phyloP scores from a whole-genome alignment of 2,329 filamentous ascomycete genomes.

The Chrysosporium queenslandicum region DNA sequence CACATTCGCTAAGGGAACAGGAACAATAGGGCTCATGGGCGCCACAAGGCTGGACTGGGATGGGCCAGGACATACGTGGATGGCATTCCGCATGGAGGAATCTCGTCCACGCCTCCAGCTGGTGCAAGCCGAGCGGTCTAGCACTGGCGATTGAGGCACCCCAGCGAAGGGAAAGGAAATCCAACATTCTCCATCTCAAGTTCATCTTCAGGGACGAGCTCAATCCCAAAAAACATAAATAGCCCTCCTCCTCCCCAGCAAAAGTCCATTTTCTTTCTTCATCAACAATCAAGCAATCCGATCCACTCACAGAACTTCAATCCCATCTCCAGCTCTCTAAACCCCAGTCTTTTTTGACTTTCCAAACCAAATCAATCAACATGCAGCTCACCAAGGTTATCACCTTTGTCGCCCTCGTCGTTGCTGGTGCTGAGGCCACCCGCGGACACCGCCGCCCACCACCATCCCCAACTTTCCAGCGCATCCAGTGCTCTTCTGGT shows the following conservation, averaged over 20 bases:
- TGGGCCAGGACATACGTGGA: slow-evolving; percentile 8
- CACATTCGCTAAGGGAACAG: slow-evolving; percentile 9
- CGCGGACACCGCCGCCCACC: slow-evolving; percentile 10
- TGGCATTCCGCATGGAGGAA: not conserved
- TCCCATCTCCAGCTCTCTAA: slow-evolving; percentile 2
- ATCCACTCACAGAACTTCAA: not conserved
- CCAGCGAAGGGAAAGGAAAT: not conserved
- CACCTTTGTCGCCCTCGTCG: slow-evolving; percentile 13
- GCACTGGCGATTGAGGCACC: not conserved
- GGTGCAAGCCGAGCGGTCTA: not conserved
- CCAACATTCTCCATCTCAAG: not conserved
- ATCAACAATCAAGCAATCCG: slow-evolving; percentile 10
- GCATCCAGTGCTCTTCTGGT: slow-evolving; percentile 13
- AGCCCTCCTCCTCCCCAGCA: slow-evolving; percentile 1
- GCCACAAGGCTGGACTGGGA: slow-evolving; percentile 8
- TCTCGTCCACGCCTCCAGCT: not conserved
- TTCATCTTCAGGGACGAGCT: not conserved
- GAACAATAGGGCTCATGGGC: slow-evolving; percentile 9
- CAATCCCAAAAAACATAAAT: slow-evolving; percentile 12
- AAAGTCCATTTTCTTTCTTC: slow-evolving; percentile 4
- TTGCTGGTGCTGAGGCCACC: slow-evolving; percentile 7
- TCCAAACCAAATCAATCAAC: slow-evolving; percentile 11
- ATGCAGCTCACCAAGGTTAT: slow-evolving; percentile 16
- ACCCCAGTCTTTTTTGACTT: slow-evolving; percentile 9
- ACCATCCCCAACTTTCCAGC: slow-evolving; percentile 1